Conservation (phyloP, 176 grass and related monocot species). For the Elaeis guineensis region DNA sequence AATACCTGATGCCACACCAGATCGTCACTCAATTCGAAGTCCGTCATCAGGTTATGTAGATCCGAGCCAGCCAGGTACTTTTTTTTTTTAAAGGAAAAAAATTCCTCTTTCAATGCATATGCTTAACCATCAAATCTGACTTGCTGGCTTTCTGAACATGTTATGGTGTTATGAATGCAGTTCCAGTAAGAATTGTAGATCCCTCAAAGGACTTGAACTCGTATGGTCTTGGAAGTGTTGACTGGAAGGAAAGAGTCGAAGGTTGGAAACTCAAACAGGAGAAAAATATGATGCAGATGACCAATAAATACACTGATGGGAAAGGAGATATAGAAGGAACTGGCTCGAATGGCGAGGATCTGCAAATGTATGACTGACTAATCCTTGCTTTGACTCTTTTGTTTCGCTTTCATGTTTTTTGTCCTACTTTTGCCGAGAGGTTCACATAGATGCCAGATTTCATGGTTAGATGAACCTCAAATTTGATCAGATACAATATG, state of each 20-base stretch:
- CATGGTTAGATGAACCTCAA: no score
- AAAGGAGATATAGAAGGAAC: slow-evolving; percentile 96
- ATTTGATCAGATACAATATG: no score
- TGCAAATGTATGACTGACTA: slow-evolving; percentile 61
- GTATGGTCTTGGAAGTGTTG: slow-evolving; percentile 80
- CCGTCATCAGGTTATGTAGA: slow-evolving; percentile 89
- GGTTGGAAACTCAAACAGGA: slow-evolving; percentile 98
- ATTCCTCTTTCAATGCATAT: no score
- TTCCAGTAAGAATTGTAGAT: slow-evolving; percentile 99
- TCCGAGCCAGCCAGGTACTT: slow-evolving; percentile 87
- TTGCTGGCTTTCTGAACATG: neutral
- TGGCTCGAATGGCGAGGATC: slow-evolving; percentile 98
- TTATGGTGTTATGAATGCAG: slow-evolving; percentile 43
- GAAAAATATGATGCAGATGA: slow-evolving; percentile 87
- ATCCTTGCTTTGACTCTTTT: neutral
- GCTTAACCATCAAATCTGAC: no score
- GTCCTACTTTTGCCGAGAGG: no score
- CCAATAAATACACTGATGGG: slow-evolving; percentile 79
- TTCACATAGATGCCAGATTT: no score
- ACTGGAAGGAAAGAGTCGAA: slow-evolving; percentile 99
- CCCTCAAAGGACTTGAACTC: slow-evolving; percentile 98
- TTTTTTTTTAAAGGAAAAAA: neutral
- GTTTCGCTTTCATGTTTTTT: neutral
- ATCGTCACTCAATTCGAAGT: slow-evolving; percentile 94
- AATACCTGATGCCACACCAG: slow-evolving; percentile 88